Evolutionary conservation across 192 early-diverging fungal species (phyloP), one percentile per base, ranked within the genome.

Genomic region (Backusella luteola): DNA sequence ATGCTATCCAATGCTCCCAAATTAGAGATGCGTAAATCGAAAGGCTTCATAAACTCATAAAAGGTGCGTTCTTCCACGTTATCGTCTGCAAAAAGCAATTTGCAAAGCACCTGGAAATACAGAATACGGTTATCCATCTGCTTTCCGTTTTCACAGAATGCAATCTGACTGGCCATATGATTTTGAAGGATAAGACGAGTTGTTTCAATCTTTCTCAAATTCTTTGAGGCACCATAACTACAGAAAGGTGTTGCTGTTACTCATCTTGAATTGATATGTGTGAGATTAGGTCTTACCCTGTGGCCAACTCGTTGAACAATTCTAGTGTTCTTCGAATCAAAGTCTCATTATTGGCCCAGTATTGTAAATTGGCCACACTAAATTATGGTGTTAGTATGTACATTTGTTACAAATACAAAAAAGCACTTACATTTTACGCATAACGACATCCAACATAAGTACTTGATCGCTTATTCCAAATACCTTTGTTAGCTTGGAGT

Each of bases 91-190:
- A 95, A 94, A 44, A 96, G 85, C 11, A 96, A 79, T 34, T 91
- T 90, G 29, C 91, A 91, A 67, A 97, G 85, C 8, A 93, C 90
- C 19, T 87, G 85, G 73, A 97, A 97, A 80, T 96, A 97, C 26
- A 84, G 73, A 76, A 90, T 84, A 5, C 93, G 88, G 68, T 85
- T 86, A 42, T 89, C 87, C 73, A 84, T 85, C 63, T 92, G 91
- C 29, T 84, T 85, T 11, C 90, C 74, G 38, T 77, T 74, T 46
- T 86, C 85, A 79, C 95, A 77, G 74, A 96, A 96, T 44, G 87
- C 86, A 69, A 96, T 91, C 63, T 91, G 82, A 35, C 87, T 88
- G n/a, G 84, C 80, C 79, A 84, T 89, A 80, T 96, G 95, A 79
- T 92, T 94, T 44, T 81, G 85, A 12, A 97, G 77, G 23, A 97